Base-by-base conservation (phyloP, 2,329 filamentous ascomycete genomes). In the Lecanoromycetidae sp. region DNA sequence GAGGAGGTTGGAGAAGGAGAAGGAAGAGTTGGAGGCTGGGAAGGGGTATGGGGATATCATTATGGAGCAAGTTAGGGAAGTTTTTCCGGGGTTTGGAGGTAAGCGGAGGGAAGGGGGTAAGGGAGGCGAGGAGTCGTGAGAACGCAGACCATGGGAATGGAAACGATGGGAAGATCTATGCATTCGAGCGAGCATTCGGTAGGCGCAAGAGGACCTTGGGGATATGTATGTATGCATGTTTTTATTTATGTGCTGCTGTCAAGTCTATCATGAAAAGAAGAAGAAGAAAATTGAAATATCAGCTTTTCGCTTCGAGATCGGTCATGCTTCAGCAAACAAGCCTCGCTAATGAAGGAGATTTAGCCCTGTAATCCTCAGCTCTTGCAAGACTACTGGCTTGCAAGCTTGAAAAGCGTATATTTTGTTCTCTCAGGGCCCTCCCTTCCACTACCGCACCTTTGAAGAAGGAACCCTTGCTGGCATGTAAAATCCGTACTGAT, bases 11-110 rank as follows among this genome's bases (percentile, higher is more conserved):
- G 30, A 47, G 32, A 42, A 46, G 44, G 53, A 55, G 44, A 47
- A 19, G 40, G 48, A 54, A 38, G 49, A 33, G 45, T 41, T 51
- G 46, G 49, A 46, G 44, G 37, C 33, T n/a, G 50, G 49, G 36
- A 40, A 38, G 30, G 46, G 52, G 25, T 50, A 54, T 45, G 49
- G 48, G 37, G 51, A 44, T 32, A n/a, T 54, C 17, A 52, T 55
- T 36, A 49, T 47, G 34, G 46, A 46, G 29, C 44, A 48, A 26
- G 36, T 53, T 13, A 29, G 46, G 46, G 51, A 55, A 46, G 53
- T 42, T 12, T 54, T 52, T 52, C 45, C 52, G 15, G 42, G 46
- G 19, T 54, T 52, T 39, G 49, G 53, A 15, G 48, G 46, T 10
- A 40, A 40, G 38, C 13, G 37, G 37, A 30, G 35, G 26, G 44